Percentiles rank a stretch among this genome's conserved stretches.
phyloP scores from a whole-genome alignment of 1,284 basidiomycete species.

The Vanrija sp. region DNA sequence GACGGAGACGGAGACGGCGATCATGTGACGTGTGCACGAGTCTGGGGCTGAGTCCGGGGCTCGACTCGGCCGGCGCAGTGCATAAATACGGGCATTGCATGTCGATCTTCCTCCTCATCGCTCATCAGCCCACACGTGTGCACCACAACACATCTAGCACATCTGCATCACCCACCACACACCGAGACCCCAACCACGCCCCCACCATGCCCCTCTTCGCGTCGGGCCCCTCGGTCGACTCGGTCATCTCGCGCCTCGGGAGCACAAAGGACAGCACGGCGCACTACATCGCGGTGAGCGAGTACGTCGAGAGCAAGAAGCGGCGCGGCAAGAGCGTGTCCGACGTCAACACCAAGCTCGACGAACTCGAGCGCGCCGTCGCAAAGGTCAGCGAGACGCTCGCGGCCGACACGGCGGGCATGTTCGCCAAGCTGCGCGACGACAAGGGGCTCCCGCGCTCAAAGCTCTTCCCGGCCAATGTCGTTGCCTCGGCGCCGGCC shows the following conservation, averaged over 20 bases:
- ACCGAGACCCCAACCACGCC: too few relatives aligned
- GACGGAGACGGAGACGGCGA: too few relatives aligned
- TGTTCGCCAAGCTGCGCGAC: background rate
- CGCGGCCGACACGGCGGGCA: background rate
- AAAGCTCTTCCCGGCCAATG: background rate
- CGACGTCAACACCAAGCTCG: background rate
- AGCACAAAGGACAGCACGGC: background rate
- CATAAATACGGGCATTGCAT: too few relatives aligned
- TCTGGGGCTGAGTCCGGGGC: too few relatives aligned
- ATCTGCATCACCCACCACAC: too few relatives aligned
- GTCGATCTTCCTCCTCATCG: too few relatives aligned
- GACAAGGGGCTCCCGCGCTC: background rate
- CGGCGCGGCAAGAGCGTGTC: background rate
- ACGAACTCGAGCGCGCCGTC: background rate
- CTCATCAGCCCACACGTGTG: too few relatives aligned
- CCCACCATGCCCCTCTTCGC: background rate
- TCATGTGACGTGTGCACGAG: too few relatives aligned
- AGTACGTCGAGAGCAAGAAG: conserved; percentile 1
- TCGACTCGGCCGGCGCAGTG: too few relatives aligned
- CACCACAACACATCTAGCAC: too few relatives aligned
- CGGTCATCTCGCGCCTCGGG: background rate
- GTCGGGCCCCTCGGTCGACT: background rate
- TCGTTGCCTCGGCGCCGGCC: background rate
- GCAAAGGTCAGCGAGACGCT: background rate
- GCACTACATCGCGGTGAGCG: background rate